Percentiles rank a stretch among this genome's conserved stretches.
Conservation (phyloP, 108 stramenopile genomes). For the Nannochloropsis oceanica region DNA sequence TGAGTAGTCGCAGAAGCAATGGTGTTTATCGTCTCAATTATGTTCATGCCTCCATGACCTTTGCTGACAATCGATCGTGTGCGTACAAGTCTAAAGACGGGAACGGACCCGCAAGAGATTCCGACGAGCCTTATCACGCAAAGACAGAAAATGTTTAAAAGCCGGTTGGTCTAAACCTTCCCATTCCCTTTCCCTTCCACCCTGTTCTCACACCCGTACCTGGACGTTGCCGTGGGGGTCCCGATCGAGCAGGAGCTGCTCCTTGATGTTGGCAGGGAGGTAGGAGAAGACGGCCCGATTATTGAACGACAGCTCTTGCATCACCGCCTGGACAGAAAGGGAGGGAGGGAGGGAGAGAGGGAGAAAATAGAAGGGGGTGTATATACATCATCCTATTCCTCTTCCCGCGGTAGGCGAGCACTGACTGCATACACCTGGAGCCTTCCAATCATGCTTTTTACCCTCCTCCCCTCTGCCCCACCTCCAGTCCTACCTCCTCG, state of each 20-base stretch:
- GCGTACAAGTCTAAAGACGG: too few relatives aligned
- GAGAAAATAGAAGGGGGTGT: neutral
- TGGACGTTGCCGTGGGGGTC: slow-evolving; percentile 39
- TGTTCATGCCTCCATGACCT: too few relatives aligned
- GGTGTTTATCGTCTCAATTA: too few relatives aligned
- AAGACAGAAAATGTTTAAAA: too few relatives aligned
- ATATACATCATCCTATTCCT: neutral
- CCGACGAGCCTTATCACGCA: too few relatives aligned
- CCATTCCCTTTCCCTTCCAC: too few relatives aligned
- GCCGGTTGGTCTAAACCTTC: too few relatives aligned
- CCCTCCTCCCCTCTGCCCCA: neutral
- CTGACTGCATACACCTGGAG: neutral
- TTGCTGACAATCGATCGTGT: too few relatives aligned
- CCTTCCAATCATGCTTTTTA: neutral
- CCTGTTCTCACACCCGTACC: neutral
- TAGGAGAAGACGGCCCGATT: slow-evolving; percentile 31
- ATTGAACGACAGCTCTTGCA: slow-evolving; percentile 17
- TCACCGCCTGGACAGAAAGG: slow-evolving; percentile 1
- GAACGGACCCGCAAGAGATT: too few relatives aligned
- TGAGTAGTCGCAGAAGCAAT: too few relatives aligned
- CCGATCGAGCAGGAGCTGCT: slow-evolving; percentile 34
- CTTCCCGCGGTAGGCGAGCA: neutral
- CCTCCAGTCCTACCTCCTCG: neutral
- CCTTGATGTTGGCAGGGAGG: slow-evolving; percentile 32
- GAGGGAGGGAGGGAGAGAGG: too few relatives aligned